Conservation (phyloP, 805 yeast genomes). For the Lipomyces yamanashiensis region DNA sequence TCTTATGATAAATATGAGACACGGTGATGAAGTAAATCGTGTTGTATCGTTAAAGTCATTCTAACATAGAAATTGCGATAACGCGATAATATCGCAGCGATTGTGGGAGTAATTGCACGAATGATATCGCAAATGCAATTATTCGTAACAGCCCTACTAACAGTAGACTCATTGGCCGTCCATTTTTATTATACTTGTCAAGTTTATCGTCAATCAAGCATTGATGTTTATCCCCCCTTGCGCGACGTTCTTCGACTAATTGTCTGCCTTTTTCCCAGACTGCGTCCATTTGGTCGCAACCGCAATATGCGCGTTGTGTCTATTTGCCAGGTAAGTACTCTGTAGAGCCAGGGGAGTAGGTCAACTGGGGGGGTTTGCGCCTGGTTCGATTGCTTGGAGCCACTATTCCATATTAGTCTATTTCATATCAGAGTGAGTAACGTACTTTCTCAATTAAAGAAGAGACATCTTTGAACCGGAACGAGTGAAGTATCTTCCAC, state of each 20-base stretch:
- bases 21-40: too few relatives aligned
- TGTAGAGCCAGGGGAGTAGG: not conserved
- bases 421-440: not conserved
- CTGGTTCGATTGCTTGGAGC: not conserved
- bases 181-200: not conserved
- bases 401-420: not conserved
- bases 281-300: not conserved
- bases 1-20: too few relatives aligned
- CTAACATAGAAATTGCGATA: too few relatives aligned
- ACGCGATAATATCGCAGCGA: too few relatives aligned
- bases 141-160: too few relatives aligned
- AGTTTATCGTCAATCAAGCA: not conserved
- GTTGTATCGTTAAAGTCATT: too few relatives aligned
- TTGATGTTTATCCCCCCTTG: not conserved
- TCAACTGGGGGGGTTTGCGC: conserved; percentile 2
- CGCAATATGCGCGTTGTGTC: not conserved
- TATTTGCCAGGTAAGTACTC: not conserved
- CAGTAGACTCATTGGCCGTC: not conserved
- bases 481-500: not conserved
- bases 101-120: too few relatives aligned
- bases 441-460: not conserved
- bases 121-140: too few relatives aligned
- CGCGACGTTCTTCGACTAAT: not conserved
- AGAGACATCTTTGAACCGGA: not conserved
- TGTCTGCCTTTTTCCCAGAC: not conserved